Percentiles rank a stretch among this genome's conserved stretches.
phyloP scores from a whole-genome alignment of 1,284 basidiomycete genomes.

The Ustilago curta region DNA sequence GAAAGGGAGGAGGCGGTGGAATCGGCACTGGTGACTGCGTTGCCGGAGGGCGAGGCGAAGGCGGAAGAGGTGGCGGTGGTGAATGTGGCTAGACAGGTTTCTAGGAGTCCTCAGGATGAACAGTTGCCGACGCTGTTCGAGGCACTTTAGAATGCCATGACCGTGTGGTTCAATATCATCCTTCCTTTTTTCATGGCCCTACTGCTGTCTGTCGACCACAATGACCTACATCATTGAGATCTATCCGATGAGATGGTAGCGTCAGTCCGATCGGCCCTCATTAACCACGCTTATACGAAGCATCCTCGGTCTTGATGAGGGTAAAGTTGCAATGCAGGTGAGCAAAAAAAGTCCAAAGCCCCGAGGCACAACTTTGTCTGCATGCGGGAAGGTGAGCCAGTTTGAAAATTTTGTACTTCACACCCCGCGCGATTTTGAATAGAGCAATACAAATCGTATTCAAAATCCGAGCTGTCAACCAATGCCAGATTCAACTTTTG shows the following conservation, averaged over 20 bases:
- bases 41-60: neutral
- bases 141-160: neutral
- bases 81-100: conserved; percentile 3
- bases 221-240: too few relatives aligned
- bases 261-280: too few relatives aligned
- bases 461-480: conserved; percentile 5
- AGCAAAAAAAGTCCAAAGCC: neutral
- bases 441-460: neutral
- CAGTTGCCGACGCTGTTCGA: conserved; percentile 19
- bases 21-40: neutral
- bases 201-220: too few relatives aligned
- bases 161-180: neutral
- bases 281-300: neutral
- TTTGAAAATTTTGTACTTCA: neutral
- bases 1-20: conserved; percentile 1
- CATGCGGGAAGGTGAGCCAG: neutral
- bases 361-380: neutral
- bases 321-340: too few relatives aligned
- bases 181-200: too few relatives aligned
- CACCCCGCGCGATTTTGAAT: neutral
- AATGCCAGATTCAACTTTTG: conserved; percentile 5
- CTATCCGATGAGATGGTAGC: too few relatives aligned
- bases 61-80: neutral
- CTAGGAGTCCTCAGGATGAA: conserved; percentile 17
- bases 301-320: neutral